phyloP scores from a whole-genome alignment of 306 rosid genomes.

The Ormosia semicastrata region DNA sequence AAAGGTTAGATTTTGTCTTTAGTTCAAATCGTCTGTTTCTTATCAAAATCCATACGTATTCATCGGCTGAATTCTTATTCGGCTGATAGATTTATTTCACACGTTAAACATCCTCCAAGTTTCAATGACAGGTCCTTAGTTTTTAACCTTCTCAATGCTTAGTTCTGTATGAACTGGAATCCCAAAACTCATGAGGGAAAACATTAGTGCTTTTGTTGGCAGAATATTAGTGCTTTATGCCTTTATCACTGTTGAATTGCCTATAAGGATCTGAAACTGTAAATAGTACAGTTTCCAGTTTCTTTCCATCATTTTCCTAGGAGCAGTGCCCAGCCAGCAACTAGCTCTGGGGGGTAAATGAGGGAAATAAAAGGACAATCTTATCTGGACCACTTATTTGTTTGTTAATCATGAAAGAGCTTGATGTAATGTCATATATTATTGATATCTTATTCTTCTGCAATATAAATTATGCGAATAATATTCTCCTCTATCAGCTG shows the following conservation, averaged over 20 bases:
- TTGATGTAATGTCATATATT: background rate
- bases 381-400: conserved; percentile 8
- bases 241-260: background rate
- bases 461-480: background rate
- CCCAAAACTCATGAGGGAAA: background rate
- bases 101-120: too few species aligned
- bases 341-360: background rate
- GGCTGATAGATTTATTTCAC: too few species aligned
- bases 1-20: too few species aligned
- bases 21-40: too few species aligned
- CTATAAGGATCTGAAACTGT: background rate
- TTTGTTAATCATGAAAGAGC: conserved; percentile 6
- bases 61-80: too few species aligned
- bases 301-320: conserved; percentile 9
- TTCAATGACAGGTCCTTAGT: too few species aligned
- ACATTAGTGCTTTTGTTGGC: background rate
- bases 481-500: background rate
- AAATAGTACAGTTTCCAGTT: background rate
- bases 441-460: background rate
- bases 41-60: too few species aligned
- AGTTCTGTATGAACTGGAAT: background rate
- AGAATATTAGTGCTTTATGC: too few species aligned
- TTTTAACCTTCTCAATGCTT: background rate
- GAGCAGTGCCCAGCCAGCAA: background rate
- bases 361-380: background rate